Percentiles rank a stretch among this genome's conserved stretches.
These are phyloP conservation scores for Chernovozyma aurita DNA, from an alignment of 1,139 yeast species.

Conservation along the genomic window DNA sequence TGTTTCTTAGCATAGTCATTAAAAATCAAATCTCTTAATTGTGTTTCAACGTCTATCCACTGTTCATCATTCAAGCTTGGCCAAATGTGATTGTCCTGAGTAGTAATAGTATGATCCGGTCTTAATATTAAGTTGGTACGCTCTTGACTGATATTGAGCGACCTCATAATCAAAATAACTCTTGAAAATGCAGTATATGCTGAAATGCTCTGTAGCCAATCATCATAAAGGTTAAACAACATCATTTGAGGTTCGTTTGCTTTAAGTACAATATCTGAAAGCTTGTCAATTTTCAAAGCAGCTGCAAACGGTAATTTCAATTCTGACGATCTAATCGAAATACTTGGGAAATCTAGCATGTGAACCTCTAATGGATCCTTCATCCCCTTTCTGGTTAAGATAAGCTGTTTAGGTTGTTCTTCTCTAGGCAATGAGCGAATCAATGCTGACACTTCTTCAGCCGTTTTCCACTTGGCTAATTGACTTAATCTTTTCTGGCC, in stretches of 20 bases:
- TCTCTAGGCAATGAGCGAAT: constrained; percentile 85
- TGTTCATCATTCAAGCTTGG: constrained; percentile 84
- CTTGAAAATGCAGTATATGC: constrained; percentile 95
- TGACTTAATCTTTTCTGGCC: constrained; percentile 95
- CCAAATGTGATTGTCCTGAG: constrained; percentile 87
- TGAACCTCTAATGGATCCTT: constrained; percentile 95
- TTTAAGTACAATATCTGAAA: constrained; percentile 72
- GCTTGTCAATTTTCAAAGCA: constrained; percentile 75
- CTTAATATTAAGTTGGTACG: constrained; percentile 70
- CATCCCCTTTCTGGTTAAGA: constrained; percentile 87
- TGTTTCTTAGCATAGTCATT: constrained; percentile 82
- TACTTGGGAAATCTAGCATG: constrained; percentile 93
- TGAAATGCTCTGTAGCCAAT: constrained; percentile 81
- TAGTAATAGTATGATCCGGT: constrained; percentile 66
- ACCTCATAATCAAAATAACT: constrained; percentile 72
- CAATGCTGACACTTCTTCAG: constrained; percentile 94
- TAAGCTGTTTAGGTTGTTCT: constrained; percentile 91
- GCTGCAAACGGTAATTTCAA: constrained; percentile 86
- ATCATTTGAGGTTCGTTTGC: constrained; percentile 95
- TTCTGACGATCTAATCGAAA: constrained; percentile 86
- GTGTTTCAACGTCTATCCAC: constrained; percentile 88
- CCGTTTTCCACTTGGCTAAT: constrained; percentile 96
- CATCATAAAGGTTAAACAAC: constrained; percentile 85
- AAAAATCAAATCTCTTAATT: constrained; percentile 81
- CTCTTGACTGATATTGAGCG: constrained; percentile 73